These are phyloP conservation scores for Crithidia bombi DNA, from an alignment of 208 protist species.

Conservation along the genomic window DNA sequence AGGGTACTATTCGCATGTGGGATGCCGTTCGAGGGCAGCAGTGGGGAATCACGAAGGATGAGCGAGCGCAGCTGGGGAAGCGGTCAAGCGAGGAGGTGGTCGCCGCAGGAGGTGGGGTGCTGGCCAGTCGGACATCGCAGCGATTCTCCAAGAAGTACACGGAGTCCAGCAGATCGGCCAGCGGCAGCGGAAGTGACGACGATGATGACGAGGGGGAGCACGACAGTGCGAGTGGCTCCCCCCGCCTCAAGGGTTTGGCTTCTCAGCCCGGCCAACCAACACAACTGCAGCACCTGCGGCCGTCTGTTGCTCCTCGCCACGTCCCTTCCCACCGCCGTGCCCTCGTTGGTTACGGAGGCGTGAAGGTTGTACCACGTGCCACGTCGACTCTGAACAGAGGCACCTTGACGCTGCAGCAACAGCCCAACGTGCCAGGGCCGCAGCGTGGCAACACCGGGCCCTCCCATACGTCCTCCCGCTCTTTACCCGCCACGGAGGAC, in stretches of 20 bases:
- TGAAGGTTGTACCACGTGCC: conserved; percentile 1
- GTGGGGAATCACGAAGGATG: conserved; percentile 42
- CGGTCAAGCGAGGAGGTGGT: not conserved
- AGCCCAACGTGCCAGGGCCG: not conserved
- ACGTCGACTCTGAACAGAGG: not conserved
- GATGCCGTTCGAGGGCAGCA: conserved; percentile 45
- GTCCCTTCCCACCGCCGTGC: conserved; percentile 1
- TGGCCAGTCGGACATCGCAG: not conserved
- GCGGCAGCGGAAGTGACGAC: not conserved
- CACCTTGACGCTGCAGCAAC: not conserved
- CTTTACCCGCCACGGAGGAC: conserved; percentile 8
- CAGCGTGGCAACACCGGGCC: not conserved
- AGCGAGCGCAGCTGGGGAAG: conserved; percentile 24
- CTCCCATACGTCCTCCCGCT: not conserved
- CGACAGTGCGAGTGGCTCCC: not conserved
- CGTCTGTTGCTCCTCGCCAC: too few species aligned
- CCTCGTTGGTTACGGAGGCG: conserved; percentile 1
- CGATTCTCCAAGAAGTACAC: not conserved
- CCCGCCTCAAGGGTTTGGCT: too few species aligned
- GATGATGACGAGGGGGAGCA: not conserved
- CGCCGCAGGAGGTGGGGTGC: not conserved
- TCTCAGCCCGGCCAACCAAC: too few species aligned
- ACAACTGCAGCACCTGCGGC: not conserved
- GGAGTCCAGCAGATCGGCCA: not conserved
- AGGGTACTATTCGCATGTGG: conserved; percentile 75